Percentiles rank a stretch among this genome's conserved stretches.
phyloP scores from a whole-genome alignment of 805 yeast genomes.

The Candida ipomoeae region DNA sequence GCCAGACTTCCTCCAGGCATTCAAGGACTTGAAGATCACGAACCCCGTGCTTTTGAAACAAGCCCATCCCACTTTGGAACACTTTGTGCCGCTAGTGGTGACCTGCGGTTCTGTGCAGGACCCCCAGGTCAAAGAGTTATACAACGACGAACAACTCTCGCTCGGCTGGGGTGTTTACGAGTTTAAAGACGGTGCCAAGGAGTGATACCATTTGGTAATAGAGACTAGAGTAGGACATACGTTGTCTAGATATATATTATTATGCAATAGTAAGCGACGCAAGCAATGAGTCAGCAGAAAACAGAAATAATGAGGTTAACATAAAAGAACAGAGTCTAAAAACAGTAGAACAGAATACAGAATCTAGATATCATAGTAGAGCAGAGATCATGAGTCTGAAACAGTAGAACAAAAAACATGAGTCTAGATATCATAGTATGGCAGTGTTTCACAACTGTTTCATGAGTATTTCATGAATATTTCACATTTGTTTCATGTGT shows the following conservation, averaged over 20 bases:
- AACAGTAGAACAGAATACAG: neutral
- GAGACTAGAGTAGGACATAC: neutral
- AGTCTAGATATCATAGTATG: too few species aligned
- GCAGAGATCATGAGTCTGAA: too few species aligned
- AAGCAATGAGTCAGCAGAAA: too few species aligned
- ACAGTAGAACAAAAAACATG: too few species aligned
- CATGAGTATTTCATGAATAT: neutral
- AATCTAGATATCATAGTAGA: neutral
- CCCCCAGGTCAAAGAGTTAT: constrained; percentile 39
- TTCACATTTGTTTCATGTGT: neutral
- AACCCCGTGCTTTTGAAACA: constrained; percentile 32
- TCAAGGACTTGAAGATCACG: constrained; percentile 32
- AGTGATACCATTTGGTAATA: neutral
- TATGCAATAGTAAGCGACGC: neutral
- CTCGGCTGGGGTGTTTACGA: constrained; percentile 71
- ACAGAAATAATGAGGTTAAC: too few species aligned
- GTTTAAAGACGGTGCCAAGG: constrained; percentile 24
- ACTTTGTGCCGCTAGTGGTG: constrained; percentile 63
- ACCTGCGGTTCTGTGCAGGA: constrained; percentile 40
- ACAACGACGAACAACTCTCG: constrained; percentile 40
- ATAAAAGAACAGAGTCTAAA: too few species aligned
- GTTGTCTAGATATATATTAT: neutral
- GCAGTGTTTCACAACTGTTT: neutral
- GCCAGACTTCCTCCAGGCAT: constrained; percentile 29
- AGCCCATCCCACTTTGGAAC: constrained; percentile 79